Evolutionary conservation across 2,329 filamentous ascomycete genomes (phyloP).

Genomic region (Stachybotrys chlorohalonatus): DNA sequence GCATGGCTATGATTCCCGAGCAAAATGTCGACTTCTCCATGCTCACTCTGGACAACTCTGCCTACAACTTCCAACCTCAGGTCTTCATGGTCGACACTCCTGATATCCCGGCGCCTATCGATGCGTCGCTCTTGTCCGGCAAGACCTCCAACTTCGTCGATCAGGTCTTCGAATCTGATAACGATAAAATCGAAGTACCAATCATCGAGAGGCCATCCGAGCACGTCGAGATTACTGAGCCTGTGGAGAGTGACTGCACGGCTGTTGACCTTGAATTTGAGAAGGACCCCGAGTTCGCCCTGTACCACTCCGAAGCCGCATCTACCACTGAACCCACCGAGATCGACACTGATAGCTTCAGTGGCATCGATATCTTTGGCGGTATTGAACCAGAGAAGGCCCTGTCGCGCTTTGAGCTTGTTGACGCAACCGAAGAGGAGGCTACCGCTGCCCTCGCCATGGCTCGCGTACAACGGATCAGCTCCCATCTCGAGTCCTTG

Average conservation of each 20-base stretch:
- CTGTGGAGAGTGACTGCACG: neutral
- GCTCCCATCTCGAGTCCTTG: conserved; percentile 24
- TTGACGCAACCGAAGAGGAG: conserved; percentile 46
- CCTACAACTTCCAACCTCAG: conserved; percentile 56
- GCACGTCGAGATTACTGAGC: conserved; percentile 7
- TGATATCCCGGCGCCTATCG: conserved; percentile 51
- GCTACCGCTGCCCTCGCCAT: conserved; percentile 32
- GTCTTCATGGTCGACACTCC: conserved; percentile 71
- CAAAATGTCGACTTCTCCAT: conserved; percentile 66
- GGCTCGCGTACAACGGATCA: conserved; percentile 41
- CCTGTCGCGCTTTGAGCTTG: conserved; percentile 52
- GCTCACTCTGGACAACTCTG: conserved; percentile 48
- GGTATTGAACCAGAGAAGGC: conserved; percentile 56
- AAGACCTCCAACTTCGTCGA: conserved; percentile 53
- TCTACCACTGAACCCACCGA: conserved; percentile 20
- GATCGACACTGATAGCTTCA: conserved; percentile 32
- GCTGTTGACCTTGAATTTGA: conserved; percentile 48
- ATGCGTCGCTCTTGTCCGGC: conserved; percentile 57
- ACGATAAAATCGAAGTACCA: conserved; percentile 49
- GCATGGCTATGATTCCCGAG: conserved; percentile 78
- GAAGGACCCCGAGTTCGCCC: conserved; percentile 51
- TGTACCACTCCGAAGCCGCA: conserved; percentile 41
- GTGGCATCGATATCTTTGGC: conserved; percentile 35
- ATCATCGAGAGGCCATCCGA: conserved; percentile 39
- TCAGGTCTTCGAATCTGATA: conserved; percentile 30